Conservation (phyloP, 768 basidiomycete genomes). For the Tricholoma flavovirens region DNA sequence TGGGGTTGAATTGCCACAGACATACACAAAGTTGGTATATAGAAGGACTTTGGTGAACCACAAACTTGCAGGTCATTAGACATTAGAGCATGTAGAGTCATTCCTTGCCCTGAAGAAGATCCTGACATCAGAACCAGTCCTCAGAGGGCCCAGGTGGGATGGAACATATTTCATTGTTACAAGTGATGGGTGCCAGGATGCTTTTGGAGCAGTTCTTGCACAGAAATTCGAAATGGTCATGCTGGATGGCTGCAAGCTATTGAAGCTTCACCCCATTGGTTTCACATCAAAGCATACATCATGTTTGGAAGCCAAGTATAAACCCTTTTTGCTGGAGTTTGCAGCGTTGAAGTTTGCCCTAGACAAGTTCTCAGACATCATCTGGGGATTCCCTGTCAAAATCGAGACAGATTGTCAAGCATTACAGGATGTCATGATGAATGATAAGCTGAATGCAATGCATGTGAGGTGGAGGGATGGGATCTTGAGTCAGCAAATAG, state of each 20-base stretch:
- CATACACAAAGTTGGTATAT: constrained; percentile 19
- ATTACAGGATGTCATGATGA: constrained; percentile 19
- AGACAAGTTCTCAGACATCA: constrained; percentile 22
- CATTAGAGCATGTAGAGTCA: constrained; percentile 11
- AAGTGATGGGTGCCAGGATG: constrained; percentile 27
- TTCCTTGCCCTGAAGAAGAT: constrained; percentile 26
- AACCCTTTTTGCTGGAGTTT: constrained; percentile 28
- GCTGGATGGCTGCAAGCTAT: constrained; percentile 14
- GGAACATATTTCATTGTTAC: constrained; percentile 29
- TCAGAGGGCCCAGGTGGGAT: constrained; percentile 25
- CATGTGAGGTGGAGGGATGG: constrained; percentile 30
- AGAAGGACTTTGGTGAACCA: constrained; percentile 18
- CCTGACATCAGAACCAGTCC: constrained; percentile 26
- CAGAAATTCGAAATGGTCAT: constrained; percentile 17
- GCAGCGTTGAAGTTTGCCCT: constrained; percentile 26
- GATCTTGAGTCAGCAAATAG: constrained; percentile 21
- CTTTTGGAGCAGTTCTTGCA: constrained; percentile 27
- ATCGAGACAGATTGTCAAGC: constrained; percentile 29
- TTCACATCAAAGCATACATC: constrained; percentile 28
- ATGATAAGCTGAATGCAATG: constrained; percentile 20
- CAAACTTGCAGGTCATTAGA: constrained; percentile 9
- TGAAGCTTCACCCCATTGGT: constrained; percentile 19
- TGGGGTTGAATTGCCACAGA: constrained; percentile 13
- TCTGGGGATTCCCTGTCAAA: constrained; percentile 24
- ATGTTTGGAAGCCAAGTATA: constrained; percentile 19